A percentile compares a stretch with the other conserved stretches of the same genome.
phyloP scores from a whole-genome alignment of 1,139 yeast species.

The Diutina catenulata region DNA sequence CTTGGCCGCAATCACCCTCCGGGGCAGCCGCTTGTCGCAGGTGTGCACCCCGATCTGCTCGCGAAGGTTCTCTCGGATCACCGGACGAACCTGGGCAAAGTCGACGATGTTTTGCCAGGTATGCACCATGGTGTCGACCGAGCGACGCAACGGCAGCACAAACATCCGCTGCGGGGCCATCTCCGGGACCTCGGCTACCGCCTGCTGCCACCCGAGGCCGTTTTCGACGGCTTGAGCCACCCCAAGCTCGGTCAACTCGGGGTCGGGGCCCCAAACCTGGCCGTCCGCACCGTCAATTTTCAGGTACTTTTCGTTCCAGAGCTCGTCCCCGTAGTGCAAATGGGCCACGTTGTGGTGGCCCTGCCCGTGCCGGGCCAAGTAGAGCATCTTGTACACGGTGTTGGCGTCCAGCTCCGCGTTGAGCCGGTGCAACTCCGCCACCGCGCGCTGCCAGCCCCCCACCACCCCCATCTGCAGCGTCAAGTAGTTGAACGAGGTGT shows the following conservation, averaged over 20 bases:
- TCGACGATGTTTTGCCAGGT: conserved; percentile 46
- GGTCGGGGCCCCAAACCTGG: conserved; percentile 57
- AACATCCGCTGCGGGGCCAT: conserved; percentile 44
- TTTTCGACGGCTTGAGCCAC: conserved; percentile 33
- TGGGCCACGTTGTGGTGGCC: conserved; percentile 63
- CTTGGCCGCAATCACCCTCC: conserved; percentile 19
- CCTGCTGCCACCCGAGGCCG: conserved; percentile 13
- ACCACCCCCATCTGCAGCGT: conserved; percentile 36
- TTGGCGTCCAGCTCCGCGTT: conserved; percentile 22
- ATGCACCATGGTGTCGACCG: conserved; percentile 41
- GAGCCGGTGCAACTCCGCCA: conserved; percentile 21
- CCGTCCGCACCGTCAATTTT: conserved; percentile 43
- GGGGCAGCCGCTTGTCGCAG: conserved; percentile 49
- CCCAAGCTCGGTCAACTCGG: conserved; percentile 51
- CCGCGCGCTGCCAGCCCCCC: conserved; percentile 34
- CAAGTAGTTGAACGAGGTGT: conserved; percentile 34
- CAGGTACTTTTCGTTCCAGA: conserved; percentile 54
- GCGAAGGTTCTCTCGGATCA: conserved; percentile 42
- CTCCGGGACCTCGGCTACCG: conserved; percentile 16
- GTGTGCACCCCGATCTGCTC: conserved; percentile 60
- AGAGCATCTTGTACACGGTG: conserved; percentile 40
- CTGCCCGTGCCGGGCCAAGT: conserved; percentile 69
- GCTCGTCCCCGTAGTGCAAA: conserved; percentile 40
- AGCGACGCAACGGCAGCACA: conserved; percentile 55
- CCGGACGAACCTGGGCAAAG: conserved; percentile 22